Percentiles rank a stretch among this genome's conserved stretches.
Evolutionary conservation across 106 monocot genomes (phyloP).

Genomic region (Narthecium ossifragum): DNA sequence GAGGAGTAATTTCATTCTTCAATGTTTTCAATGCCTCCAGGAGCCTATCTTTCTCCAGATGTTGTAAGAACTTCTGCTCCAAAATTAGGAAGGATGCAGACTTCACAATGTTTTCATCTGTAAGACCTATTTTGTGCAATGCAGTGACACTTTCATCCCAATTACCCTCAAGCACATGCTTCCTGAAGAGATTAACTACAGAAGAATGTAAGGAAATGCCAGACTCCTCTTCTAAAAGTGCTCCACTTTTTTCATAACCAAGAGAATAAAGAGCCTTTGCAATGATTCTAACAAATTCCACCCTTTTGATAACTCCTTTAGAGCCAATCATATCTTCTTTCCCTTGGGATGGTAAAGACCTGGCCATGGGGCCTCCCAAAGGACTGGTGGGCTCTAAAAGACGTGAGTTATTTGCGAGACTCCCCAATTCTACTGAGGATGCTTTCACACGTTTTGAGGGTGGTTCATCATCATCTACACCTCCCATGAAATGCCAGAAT

Average conservation of each 20-base stretch:
- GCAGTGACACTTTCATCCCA: conserved; percentile 64
- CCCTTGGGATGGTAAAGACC: conserved; percentile 43
- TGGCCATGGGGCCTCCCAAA: conserved; percentile 58
- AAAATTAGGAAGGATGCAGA: conserved; percentile 48
- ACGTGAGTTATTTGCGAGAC: conserved; percentile 24
- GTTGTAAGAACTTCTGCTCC: conserved; percentile 71
- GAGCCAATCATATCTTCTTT: conserved; percentile 47
- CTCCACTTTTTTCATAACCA: conserved; percentile 62
- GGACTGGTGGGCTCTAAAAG: conserved; percentile 25
- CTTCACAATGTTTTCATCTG: conserved; percentile 31
- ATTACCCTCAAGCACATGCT: conserved; percentile 55
- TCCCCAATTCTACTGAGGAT: conserved; percentile 24
- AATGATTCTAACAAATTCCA: conserved; percentile 73
- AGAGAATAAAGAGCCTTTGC: conserved; percentile 69
- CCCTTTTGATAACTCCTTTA: conserved; percentile 53
- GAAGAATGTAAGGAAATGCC: conserved; percentile 53
- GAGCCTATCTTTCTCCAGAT: conserved; percentile 33
- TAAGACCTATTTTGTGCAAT: conserved; percentile 36
- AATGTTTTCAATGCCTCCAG: conserved; percentile 52
- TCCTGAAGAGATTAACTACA: conserved; percentile 37
- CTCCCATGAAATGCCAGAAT: conserved; percentile 70
- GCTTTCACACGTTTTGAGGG: conserved; percentile 59
- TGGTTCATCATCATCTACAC: conserved; percentile 59
- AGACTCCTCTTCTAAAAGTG: conserved; percentile 65
- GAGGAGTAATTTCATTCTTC: conserved; percentile 56